Evolutionary conservation across 225 moss, liverwort and hornwort genomes (phyloP).

Genomic region (Neckera pumila): DNA sequence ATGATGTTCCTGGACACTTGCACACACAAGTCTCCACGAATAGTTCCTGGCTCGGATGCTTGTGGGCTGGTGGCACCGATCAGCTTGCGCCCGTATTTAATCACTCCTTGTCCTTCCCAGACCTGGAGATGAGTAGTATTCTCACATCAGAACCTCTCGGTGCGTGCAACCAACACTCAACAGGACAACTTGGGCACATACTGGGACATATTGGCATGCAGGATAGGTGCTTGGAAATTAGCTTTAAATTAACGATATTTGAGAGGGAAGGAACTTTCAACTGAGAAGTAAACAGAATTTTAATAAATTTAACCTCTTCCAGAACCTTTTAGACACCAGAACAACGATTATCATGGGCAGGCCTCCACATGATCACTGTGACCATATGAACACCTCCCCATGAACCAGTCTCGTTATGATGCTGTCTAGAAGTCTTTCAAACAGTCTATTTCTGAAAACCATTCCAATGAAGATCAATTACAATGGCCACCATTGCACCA

Average conservation of each 20-base stretch:
- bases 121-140: conserved; percentile 19
- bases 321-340: background rate
- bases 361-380: background rate
- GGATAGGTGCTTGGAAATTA: background rate
- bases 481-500: conserved; percentile 61
- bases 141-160: background rate
- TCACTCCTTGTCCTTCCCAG: conserved; percentile 84
- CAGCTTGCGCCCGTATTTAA: conserved; percentile 75
- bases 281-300: background rate
- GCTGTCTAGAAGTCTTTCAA: background rate
- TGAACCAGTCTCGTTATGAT: background rate
- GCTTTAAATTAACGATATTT: background rate
- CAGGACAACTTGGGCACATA: background rate
- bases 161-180: background rate
- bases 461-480: background rate
- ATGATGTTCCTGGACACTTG: conserved; percentile 64
- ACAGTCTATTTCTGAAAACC: background rate
- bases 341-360: background rate
- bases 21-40: conserved; percentile 56
- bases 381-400: background rate
- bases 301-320: no score
- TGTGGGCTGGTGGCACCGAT: conserved; percentile 68
- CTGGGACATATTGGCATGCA: background rate
- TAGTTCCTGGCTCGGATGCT: conserved; percentile 69
- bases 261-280: background rate